Evolutionary conservation across 2,329 filamentous ascomycete genomes (phyloP).

Genomic region (Beauveria bassiana): DNA sequence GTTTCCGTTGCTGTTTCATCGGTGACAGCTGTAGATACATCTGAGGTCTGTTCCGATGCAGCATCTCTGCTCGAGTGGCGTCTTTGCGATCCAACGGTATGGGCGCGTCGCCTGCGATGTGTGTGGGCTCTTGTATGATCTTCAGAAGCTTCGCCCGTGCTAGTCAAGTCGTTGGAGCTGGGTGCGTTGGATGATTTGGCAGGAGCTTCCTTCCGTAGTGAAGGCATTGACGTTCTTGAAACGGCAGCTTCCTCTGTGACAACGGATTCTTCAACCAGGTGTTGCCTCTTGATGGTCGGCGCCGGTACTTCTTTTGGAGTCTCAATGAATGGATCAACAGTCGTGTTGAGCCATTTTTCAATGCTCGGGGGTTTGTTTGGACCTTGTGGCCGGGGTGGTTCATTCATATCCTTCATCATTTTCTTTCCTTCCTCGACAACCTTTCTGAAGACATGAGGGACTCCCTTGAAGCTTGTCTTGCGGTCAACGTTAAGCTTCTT

Average conservation of each 20-base stretch:
- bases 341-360: conserved; percentile 57
- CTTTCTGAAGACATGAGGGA: conserved; percentile 57
- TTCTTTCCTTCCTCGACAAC: conserved; percentile 58
- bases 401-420: conserved; percentile 53
- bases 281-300: neutral
- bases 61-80: neutral
- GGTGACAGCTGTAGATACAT: neutral
- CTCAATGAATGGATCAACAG: conserved; percentile 56
- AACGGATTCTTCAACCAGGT: neutral
- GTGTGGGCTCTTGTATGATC: neutral
- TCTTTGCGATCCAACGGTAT: neutral
- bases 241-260: neutral
- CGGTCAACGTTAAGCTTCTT: conserved; percentile 41
- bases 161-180: neutral
- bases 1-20: conserved; percentile 8
- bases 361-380: conserved; percentile 55
- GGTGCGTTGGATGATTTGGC: neutral
- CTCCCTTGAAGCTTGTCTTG: conserved; percentile 49
- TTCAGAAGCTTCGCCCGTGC: neutral
- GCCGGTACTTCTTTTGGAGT: conserved; percentile 11
- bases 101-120: neutral
- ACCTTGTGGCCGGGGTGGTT: conserved; percentile 42
- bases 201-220: neutral
- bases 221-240: neutral
- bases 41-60: neutral